Evolutionary conservation across 2,329 filamentous ascomycete genomes (phyloP).

Genomic region (Rhynchosporium graminicola): DNA sequence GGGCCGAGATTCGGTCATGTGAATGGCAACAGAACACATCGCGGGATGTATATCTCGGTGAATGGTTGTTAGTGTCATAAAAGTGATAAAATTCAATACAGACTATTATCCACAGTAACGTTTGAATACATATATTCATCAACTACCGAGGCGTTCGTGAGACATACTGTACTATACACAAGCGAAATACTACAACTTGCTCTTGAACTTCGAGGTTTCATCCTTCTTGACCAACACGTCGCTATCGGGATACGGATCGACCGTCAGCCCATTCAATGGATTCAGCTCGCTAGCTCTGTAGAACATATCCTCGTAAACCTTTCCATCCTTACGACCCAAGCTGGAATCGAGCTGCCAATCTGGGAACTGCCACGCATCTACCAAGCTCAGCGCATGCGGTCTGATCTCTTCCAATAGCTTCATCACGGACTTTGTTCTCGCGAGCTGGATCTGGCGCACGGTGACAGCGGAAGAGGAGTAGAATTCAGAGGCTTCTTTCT

Average conservation of each 20-base stretch:
- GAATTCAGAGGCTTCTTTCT: constrained; percentile 71
- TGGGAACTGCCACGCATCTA: constrained; percentile 75
- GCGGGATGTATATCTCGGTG: too few species aligned
- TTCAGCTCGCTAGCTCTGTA: constrained; percentile 70
- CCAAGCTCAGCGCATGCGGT: constrained; percentile 70
- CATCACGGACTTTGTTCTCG: constrained; percentile 67
- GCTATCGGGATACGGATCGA: constrained; percentile 71
- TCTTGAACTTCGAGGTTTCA: constrained; percentile 48
- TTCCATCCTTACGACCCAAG: constrained; percentile 69
- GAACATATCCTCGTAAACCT: constrained; percentile 79
- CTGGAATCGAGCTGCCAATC: constrained; percentile 77
- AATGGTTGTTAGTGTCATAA: too few species aligned
- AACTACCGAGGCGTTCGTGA: constrained; percentile 1
- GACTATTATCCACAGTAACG: not conserved
- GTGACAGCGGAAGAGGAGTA: constrained; percentile 69
- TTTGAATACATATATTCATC: not conserved
- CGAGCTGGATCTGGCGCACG: constrained; percentile 70
- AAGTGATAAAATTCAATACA: too few species aligned
- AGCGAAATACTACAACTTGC: constrained; percentile 47
- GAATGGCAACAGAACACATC: too few species aligned
- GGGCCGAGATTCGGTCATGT: too few species aligned
- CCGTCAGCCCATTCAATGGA: constrained; percentile 69
- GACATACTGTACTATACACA: constrained; percentile 4
- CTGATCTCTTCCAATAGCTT: constrained; percentile 70
- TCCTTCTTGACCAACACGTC: constrained; percentile 62